phyloP scores from a whole-genome alignment of 768 basidiomycete species.

The Pulveroboletus sp. region DNA sequence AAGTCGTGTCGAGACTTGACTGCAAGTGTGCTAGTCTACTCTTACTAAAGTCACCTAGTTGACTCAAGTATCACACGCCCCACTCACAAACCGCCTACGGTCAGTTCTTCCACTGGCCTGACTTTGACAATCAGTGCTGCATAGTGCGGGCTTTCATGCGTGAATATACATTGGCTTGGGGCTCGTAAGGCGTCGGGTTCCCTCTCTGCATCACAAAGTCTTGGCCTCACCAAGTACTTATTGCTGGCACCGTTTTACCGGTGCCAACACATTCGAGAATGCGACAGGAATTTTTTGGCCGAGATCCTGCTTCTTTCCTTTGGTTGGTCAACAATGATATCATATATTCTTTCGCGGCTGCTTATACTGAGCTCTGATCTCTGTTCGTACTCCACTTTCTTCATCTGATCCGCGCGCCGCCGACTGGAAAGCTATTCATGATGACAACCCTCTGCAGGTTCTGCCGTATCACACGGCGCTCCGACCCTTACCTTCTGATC shows the following conservation, averaged over 20 bases:
- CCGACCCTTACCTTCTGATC: neutral
- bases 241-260: no score
- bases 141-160: no score
- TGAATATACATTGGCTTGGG: no score
- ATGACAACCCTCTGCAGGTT: slow-evolving; percentile 3
- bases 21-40: slow-evolving; percentile 12
- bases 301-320: neutral
- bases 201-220: neutral
- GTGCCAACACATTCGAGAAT: no score
- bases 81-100: no score
- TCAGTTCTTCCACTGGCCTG: no score
- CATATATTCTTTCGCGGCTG: neutral
- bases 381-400: slow-evolving; percentile 15
- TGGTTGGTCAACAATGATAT: neutral
- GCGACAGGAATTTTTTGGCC: neutral
- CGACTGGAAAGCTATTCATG: neutral
- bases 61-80: slow-evolving; percentile 1
- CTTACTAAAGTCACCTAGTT: no score
- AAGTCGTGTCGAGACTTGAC: slow-evolving; percentile 3
- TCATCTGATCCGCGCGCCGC: slow-evolving; percentile 17
- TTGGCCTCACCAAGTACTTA: no score
- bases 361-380: slow-evolving; percentile 6
- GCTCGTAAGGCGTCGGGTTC: neutral
- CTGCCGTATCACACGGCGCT: neutral
- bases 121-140: no score